Conservation (phyloP, 2,329 filamentous ascomycete species). For the Sclerotinia minor region DNA sequence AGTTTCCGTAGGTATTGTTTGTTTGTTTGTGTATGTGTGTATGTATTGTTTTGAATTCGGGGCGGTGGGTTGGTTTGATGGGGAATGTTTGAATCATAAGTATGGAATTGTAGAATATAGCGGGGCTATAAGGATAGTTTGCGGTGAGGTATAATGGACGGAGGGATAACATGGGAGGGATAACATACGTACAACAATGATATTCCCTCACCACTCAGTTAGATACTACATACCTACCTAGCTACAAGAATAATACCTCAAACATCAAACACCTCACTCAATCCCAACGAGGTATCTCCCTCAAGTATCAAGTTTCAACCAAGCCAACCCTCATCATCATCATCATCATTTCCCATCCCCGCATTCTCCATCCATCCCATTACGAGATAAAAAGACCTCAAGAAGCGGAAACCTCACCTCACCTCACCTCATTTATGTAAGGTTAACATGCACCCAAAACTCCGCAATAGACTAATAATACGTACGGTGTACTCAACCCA, state of each 20-base stretch:
- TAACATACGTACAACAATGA: neutral
- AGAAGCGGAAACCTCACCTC: constrained; percentile 3
- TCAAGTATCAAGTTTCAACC: neutral
- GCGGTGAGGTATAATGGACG: too few species aligned
- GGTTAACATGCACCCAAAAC: constrained; percentile 1
- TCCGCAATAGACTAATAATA: too few species aligned
- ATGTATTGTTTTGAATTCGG: constrained; percentile 8
- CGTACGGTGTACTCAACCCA: too few species aligned
- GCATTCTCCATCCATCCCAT: neutral
- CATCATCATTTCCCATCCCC: neutral
- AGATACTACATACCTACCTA: neutral
- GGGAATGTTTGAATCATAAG: neutral
- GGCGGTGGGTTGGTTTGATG: constrained; percentile 3
- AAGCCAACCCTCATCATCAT: constrained; percentile 5
- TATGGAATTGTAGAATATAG: constrained; percentile 8
- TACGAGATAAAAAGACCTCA: constrained; percentile 5
- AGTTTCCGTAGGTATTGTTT: neutral
- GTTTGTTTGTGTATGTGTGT: neutral
- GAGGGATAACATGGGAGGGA: too few species aligned
- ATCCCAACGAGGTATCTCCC: neutral
- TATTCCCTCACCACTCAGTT: neutral
- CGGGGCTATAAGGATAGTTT: constrained; percentile 6
- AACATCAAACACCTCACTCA: neutral
- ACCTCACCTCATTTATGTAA: too few species aligned
- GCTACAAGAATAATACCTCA: neutral